phyloP scores from a whole-genome alignment of 345 rosid genomes.

The Rhizophora apiculata region DNA sequence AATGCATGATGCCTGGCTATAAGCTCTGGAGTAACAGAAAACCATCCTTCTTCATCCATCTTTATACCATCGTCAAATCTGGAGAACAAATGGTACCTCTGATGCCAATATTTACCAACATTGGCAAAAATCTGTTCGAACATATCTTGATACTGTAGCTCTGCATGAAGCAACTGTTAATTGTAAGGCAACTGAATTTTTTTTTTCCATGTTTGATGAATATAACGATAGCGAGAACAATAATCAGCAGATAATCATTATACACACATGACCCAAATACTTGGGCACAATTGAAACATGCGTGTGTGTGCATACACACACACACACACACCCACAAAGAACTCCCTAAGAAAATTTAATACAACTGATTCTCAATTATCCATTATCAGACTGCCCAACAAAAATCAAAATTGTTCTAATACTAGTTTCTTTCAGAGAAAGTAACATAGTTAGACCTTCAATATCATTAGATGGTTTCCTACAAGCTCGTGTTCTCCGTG shows the following conservation, averaged over 20 bases:
- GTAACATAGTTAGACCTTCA: conserved; percentile 37
- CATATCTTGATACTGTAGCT: conserved; percentile 34
- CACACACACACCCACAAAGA: too few species aligned
- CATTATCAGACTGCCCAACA: too few species aligned
- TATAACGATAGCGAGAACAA: background rate
- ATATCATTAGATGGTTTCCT: conserved; percentile 30
- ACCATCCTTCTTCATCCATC: conserved; percentile 99
- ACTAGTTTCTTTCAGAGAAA: background rate
- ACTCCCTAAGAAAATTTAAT: background rate
- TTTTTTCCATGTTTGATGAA: background rate
- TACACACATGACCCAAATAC: background rate
- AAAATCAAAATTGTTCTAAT: too few species aligned
- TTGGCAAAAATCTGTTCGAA: conserved; percentile 40
- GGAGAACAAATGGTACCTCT: conserved; percentile 73
- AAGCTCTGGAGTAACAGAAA: conserved; percentile 91
- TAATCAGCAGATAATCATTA: background rate
- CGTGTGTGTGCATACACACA: background rate
- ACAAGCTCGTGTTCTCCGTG: conserved; percentile 36
- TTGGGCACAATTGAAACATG: background rate
- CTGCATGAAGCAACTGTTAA: conserved; percentile 35
- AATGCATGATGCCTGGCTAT: conserved; percentile 84
- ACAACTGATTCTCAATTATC: too few species aligned
- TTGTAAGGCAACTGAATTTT: background rate
- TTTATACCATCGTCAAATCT: conserved; percentile 72
- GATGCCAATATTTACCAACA: conserved; percentile 78